Evolutionary conservation across 345 rosid genomes (phyloP), one percentile per base, ranked within the genome.

Genomic region (Gossypium turneri): DNA sequence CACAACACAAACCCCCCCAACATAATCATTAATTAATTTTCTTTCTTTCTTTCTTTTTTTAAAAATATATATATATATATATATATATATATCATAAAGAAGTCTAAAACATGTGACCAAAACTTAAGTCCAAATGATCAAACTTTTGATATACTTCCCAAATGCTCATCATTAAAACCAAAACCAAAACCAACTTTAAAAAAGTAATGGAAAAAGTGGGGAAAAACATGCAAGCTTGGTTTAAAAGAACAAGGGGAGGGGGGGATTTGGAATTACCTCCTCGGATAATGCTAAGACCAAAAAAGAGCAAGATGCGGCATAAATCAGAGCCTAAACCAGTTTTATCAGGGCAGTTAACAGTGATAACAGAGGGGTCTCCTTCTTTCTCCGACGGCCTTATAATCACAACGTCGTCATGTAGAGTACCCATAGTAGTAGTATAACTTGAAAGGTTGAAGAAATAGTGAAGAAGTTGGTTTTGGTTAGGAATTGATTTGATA

Each of bases 331-430:
- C 99, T 4, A 95, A 80, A 4, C 99, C 99, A 58, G 99, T 92
- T 84, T 95, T 95, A 84, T 95, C 99, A 7, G 98, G 99, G 83
- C 99, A 94, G 72, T 94, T 94, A 15, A 95, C 81, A 20, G 96
- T 91, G 55, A 95, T 87, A 43, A 90, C 87, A 83, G 80, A 85
- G 2, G 89, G 88, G 52, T 89, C 97, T 17, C 89, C 94, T 86
- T 90, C 93, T 78, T 84, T 87, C 76, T 90, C 99, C 0, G 99
- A 61, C 52, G 78, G 88, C 7, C 81, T 80, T 78, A 95, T 88
- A 72, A 90, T 85, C 85, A 95, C 98, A 1, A 88, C 97, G 76
- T 95, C 99, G 68, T 95, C 98, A 62, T 84, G 75, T 34, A 89
- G 84, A 66, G 91, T 82, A 65, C 99, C 98, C 99, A 95, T 94